Base-by-base conservation (phyloP, 768 basidiomycete genomes). In the Cystobasidiopsis lactophilus region DNA sequence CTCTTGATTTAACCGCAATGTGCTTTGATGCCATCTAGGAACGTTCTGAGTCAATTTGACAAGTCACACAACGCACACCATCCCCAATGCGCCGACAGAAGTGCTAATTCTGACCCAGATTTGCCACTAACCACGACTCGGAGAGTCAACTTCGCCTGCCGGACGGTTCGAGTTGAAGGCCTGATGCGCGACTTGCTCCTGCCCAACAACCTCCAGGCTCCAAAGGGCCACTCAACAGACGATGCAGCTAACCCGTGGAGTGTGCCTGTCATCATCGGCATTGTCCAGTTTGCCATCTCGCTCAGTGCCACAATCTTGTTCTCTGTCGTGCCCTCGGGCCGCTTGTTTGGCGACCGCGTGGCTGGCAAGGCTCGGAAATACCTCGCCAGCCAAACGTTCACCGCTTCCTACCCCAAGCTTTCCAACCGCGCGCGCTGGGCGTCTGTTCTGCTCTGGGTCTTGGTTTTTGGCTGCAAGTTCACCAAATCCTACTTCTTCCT, bases 341-440 rank as follows among this genome's bases (percentile, higher is more conserved):
- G 91, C 19, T 95, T 96, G 86, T 98, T 98, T 63, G 93, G 93
- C 30, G 93, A 98, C 66, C 77, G 91, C 51, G 93, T 98, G 0
- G 85, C 82, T 0, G 82, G 91, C 48, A 95, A 91, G 69, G 80
- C 79, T 14, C 73, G 93, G 58, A 98, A 98, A 65, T 96, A 98
- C 66, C 81, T 98, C 41, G 93, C 93, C 7, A 88, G 80, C 58
- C 93, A 98, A 66, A 96, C 93, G 0, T 96, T 98, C 69, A 96
- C 93, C 0, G 93, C 91, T 0, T 83, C 82, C 53, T 98, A 98
- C 66, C 89, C 86, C 0, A 58, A 70, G 3, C 70, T 96, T 30
- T 69, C 71, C 39, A 65, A 69, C 43, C 68, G 69, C 44, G 77
- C 77, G 24, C 80, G 91, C n/a, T 60, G 79, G 2, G 83, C 82